Base-by-base conservation (phyloP, 2,329 filamentous ascomycete species). In the Leptosphaerulina australis region DNA sequence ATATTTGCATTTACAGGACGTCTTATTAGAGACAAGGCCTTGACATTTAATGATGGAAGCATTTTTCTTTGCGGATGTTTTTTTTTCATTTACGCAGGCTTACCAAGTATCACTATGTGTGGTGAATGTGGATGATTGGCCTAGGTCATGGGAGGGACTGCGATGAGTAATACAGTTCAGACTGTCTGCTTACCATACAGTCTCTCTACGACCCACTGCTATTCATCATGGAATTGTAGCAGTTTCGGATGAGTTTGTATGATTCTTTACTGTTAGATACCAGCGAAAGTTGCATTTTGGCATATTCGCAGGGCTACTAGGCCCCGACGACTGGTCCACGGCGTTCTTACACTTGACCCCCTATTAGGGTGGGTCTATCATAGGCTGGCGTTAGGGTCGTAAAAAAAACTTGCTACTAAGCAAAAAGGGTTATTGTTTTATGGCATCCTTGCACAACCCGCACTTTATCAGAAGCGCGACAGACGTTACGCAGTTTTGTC, bases 211-310 rank as follows among this genome's bases (percentile, higher is more conserved):
- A 33, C 15, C 15, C 17, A 11, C 4, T 4, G 8, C n/a, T n/a
- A n/a, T 24, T 9, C 14, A n/a, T 30, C 3, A 37, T 17, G 26
- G 24, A 40, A 33, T 28, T 31, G 29, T 25, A 24, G 22, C 12
- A 15, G 15, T 11, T 52, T 43, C 21, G 10, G 30, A 21, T 5
- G 25, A 37, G n/a, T 9, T 24, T 41, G 28, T 17, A n/a, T 54
- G 39, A 50, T 47, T 34, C 44, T 55, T 53, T 55, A 52, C 62
- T 63, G 59, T 58, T 52, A 59, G 63, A 59, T 64, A 67, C 59
- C 60, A 68, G 60, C 59, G 62, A 50, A 33, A 46, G 58, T 66
- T 67, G 66, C 66, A 70, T 69, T 64, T 61, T 67, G 64, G 64
- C 67, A 66, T 50, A 52, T 43, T 41, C 40, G 48, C 49, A 52